phyloP scores from a whole-genome alignment of 805 yeast species.

The Kuraishia borneana region DNA sequence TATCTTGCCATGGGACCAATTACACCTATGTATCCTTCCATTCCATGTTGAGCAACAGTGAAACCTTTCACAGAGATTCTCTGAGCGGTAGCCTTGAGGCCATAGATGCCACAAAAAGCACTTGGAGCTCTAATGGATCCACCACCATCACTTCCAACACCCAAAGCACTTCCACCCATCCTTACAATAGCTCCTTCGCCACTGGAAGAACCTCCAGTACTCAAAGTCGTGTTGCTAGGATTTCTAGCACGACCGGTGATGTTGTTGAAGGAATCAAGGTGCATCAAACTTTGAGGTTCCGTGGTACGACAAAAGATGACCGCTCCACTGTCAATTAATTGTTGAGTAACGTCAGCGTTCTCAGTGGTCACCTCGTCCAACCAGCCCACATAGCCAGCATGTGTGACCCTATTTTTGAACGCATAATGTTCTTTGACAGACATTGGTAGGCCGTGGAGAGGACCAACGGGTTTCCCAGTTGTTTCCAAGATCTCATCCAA shows the following conservation, averaged over 20 bases:
- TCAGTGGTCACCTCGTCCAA: constrained; percentile 33
- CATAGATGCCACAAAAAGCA: constrained; percentile 50
- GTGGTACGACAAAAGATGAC: constrained; percentile 55
- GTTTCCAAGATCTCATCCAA: constrained; percentile 39
- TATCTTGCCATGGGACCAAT: constrained; percentile 35
- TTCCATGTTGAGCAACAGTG: constrained; percentile 25
- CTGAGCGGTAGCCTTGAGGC: constrained; percentile 52
- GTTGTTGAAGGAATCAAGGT: constrained; percentile 50
- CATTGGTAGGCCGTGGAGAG: constrained; percentile 60
- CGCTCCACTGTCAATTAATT: constrained; percentile 42
- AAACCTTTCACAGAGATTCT: constrained; percentile 33
- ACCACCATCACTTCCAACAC: constrained; percentile 63
- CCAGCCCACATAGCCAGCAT: constrained; percentile 47
- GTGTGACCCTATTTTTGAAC: constrained; percentile 40
- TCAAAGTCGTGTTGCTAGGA: constrained; percentile 42
- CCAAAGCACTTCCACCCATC: constrained; percentile 48
- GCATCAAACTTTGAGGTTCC: constrained; percentile 64
- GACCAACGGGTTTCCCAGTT: constrained; percentile 45
- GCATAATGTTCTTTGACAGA: constrained; percentile 59
- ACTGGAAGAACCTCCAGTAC: constrained; percentile 64
- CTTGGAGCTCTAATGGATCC: constrained; percentile 64
- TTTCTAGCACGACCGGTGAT: constrained; percentile 49
- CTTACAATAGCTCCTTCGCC: constrained; percentile 61
- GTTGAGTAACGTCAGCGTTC: constrained; percentile 34
- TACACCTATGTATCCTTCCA: constrained; percentile 31